Base-by-base conservation (phyloP, 2,329 filamentous ascomycete species). In the Pleoardoris graminearum region DNA sequence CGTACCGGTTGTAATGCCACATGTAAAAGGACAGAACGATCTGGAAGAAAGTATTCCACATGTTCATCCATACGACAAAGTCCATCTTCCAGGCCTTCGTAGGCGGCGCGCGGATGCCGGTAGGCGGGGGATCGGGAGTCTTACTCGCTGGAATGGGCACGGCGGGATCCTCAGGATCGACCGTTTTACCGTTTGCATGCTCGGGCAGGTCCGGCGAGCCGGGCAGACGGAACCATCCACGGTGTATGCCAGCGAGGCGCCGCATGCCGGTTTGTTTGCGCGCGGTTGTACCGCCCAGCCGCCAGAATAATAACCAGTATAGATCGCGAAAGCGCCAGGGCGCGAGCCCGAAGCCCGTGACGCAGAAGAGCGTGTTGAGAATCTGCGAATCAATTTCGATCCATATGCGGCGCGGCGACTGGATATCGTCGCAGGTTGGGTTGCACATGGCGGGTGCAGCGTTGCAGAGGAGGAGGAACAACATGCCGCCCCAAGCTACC, bases 401-500 rank as follows among this genome's bases (percentile, higher is more conserved):
- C 91, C 91, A 96, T 54, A 86, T 86, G 17, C 88, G 80, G n/a
- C 90, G 84, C 1, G 89, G 85, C 0, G 88, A 91, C 64, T 90
- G 78, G 68, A 90, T 86, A 60, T 89, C 79, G 67, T 89, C 81
- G 76, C 89, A 93, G 82, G 86, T 61, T 80, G 76, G 72, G 68
- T 76, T 70, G 77, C 90, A 91, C 88, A 91, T 91, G 54, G 84
- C 84, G 6, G 87, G 86, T 2, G 84, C 78, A 21, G 80, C 90
- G 64, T 91, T 90, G 77, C 86, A 88, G 22, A 96, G 83, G 2
- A 96, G 79, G 16, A 96, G 77, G 74, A 96, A 95, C 29, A 96
- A 80, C 91, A 96, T 96, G 52, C 88, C 90, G 46, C 91, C 91
- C 91, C 91, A 96, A 0, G 89, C 91, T 8, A 96, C 84, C 17